Conservation (phyloP, 768 basidiomycete genomes). For the Lactarius evosmus region DNA sequence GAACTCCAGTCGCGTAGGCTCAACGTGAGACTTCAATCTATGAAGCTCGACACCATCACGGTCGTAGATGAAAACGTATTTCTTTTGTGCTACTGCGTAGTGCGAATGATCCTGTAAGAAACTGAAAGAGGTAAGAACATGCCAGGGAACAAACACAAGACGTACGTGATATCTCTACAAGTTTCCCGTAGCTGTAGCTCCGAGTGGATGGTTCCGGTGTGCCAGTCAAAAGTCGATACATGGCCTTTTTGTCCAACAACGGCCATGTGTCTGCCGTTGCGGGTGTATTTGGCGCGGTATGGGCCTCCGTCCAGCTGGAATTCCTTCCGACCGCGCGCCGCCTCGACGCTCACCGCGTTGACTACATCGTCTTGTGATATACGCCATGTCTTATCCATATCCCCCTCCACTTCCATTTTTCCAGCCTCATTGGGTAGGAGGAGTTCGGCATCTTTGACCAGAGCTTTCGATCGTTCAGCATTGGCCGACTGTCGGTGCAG, state of each 20-base stretch:
- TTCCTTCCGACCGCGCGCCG: slow-evolving; percentile 70
- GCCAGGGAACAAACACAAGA: slow-evolving; percentile 22
- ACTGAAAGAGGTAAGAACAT: slow-evolving; percentile 37
- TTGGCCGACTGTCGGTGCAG: slow-evolving; percentile 60
- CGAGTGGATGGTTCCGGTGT: slow-evolving; percentile 76
- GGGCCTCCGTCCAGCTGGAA: slow-evolving; percentile 83
- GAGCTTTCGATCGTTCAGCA: slow-evolving; percentile 55
- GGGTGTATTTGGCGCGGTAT: slow-evolving; percentile 79
- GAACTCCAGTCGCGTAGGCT: slow-evolving; percentile 87
- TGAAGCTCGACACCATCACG: slow-evolving; percentile 91
- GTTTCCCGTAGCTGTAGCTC: slow-evolving; percentile 90
- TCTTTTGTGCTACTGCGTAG: slow-evolving; percentile 94
- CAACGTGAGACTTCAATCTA: slow-evolving; percentile 76
- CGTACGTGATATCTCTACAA: slow-evolving; percentile 87
- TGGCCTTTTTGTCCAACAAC: slow-evolving; percentile 82
- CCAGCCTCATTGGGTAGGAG: slow-evolving; percentile 70
- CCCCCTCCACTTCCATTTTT: slow-evolving; percentile 67
- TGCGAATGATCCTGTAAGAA: slow-evolving; percentile 92
- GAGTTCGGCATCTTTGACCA: slow-evolving; percentile 69
- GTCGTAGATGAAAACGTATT: slow-evolving; percentile 96
- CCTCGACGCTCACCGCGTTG: slow-evolving; percentile 64
- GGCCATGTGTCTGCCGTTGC: slow-evolving; percentile 89
- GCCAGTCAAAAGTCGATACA: slow-evolving; percentile 93
- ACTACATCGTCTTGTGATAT: slow-evolving; percentile 78
- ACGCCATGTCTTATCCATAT: slow-evolving; percentile 88